Conservation (phyloP, 495 filamentous ascomycete genomes). For the Aspergillus hancockii region DNA sequence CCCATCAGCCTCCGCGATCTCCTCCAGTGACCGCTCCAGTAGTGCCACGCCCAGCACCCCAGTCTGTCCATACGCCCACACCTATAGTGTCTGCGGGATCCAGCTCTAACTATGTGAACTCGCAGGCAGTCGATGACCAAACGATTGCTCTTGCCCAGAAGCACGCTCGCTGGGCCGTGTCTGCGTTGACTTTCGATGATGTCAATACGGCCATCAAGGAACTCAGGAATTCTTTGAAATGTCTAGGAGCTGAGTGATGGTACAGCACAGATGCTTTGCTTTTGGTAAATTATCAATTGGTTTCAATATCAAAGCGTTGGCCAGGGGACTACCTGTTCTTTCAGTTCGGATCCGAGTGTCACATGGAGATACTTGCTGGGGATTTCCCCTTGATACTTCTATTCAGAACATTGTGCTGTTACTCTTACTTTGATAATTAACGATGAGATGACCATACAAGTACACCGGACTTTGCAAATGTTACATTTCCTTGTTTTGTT, state of each 20-base stretch:
- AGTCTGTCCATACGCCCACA: constrained; percentile 24
- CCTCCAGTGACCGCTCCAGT: constrained; percentile 18
- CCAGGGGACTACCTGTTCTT: background rate
- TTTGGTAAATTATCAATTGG: background rate
- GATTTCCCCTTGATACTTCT: background rate
- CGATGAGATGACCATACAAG: background rate
- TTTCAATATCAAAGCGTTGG: background rate
- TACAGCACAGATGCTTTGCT: background rate
- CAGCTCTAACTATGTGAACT: constrained; percentile 18
- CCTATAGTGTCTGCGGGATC: constrained; percentile 21
- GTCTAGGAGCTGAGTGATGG: constrained; percentile 40
- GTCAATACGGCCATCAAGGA: constrained; percentile 88
- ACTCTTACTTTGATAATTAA: background rate
- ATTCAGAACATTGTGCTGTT: background rate
- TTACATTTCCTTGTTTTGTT: background rate
- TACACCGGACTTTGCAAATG: background rate
- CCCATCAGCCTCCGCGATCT: constrained; percentile 24
- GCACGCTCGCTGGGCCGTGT: constrained; percentile 96
- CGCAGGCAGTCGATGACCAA: constrained; percentile 63
- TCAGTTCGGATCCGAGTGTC: background rate
- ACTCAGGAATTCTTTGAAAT: constrained; percentile 67
- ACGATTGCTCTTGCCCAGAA: constrained; percentile 82
- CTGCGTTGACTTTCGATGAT: constrained; percentile 95
- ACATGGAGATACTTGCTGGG: background rate
- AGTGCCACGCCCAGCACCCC: constrained; percentile 18